A percentile compares a stretch with the other conserved stretches of the same genome.
Conservation (phyloP, 805 yeast genomes). For the Zygosaccharomyces bisporus region DNA sequence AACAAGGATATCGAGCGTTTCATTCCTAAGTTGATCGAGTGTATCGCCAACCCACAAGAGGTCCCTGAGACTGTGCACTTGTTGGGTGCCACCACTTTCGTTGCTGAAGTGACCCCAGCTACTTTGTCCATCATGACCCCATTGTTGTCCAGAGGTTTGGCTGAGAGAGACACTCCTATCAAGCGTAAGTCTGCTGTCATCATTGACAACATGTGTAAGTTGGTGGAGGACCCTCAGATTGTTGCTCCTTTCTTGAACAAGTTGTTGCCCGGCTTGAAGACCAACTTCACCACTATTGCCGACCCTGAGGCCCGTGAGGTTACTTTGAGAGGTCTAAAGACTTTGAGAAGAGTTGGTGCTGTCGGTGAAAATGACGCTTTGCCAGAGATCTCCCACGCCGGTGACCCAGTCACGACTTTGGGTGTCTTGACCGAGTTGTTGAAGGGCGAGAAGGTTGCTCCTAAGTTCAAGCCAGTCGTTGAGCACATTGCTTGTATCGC, state of each 20-base stretch:
- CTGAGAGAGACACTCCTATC: constrained; percentile 99
- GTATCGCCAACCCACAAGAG: constrained; percentile 94
- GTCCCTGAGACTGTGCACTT: constrained; percentile 99
- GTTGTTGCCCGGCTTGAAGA: constrained; percentile 93
- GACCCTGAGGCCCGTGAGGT: constrained; percentile 99
- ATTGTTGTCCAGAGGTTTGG: constrained; percentile 97
- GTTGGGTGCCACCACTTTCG: constrained; percentile 99
- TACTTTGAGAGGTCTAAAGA: constrained; percentile 93
- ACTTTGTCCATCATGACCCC: constrained; percentile 99
- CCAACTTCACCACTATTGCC: constrained; percentile 93
- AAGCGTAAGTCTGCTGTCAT: constrained; percentile 99
- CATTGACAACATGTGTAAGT: constrained; percentile 99
- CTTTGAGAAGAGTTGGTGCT: constrained; percentile 98
- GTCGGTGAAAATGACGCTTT: constrained; percentile 83
- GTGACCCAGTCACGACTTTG: constrained; percentile 88
- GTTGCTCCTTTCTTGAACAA: constrained; percentile 98
- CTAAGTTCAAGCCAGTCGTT: constrained; percentile 75
- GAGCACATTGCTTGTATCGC: constrained; percentile 92
- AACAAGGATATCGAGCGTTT: constrained; percentile 99
- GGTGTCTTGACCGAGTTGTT: constrained; percentile 73
- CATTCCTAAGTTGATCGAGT: constrained; percentile 94
- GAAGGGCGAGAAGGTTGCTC: constrained; percentile 60
- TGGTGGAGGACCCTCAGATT: constrained; percentile 99
- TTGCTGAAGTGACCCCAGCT: constrained; percentile 99
- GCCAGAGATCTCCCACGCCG: constrained; percentile 98